These are phyloP conservation scores for Pichia sp. DNA, from an alignment of 1,139 yeast species.

Conservation along the genomic window DNA sequence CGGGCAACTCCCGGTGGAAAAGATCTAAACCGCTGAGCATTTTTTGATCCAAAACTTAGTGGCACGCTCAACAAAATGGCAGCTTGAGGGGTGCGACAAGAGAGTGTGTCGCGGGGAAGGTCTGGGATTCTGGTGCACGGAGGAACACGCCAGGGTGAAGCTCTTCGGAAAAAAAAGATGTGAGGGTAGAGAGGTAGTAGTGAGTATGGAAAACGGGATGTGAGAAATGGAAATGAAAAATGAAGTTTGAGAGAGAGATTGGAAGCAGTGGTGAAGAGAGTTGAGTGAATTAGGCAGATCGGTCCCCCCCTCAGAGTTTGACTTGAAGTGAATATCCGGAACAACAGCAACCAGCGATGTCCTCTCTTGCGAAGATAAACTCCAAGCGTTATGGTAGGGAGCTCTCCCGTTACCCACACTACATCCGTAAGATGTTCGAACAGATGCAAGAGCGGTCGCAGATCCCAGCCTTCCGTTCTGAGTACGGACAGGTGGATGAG, in stretches of 20 bases:
- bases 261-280: not conserved
- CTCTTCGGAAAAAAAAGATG: not conserved
- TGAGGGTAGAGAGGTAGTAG: not conserved
- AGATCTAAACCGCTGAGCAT: not conserved
- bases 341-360: conserved; percentile 7
- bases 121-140: not conserved
- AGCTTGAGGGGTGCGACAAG: not conserved
- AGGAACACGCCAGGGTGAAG: too few relatives aligned
- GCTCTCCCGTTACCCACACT: conserved; percentile 30
- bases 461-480: conserved; percentile 30
- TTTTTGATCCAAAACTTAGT: not conserved
- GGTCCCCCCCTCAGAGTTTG: too few relatives aligned
- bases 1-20: not conserved
- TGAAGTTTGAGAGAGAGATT: too few relatives aligned
- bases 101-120: not conserved
- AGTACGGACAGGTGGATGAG: conserved; percentile 33
- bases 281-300: too few relatives aligned
- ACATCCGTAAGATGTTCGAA: conserved; percentile 27
- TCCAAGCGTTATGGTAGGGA: conserved; percentile 26
- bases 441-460: conserved; percentile 28
- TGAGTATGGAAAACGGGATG: not conserved
- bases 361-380: conserved; percentile 10
- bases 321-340: not conserved
- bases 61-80: not conserved
- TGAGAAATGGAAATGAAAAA: not conserved